These are phyloP conservation scores for Boletus sp. DNA, from an alignment of 1,284 basidiomycete species.

Conservation along the genomic window DNA sequence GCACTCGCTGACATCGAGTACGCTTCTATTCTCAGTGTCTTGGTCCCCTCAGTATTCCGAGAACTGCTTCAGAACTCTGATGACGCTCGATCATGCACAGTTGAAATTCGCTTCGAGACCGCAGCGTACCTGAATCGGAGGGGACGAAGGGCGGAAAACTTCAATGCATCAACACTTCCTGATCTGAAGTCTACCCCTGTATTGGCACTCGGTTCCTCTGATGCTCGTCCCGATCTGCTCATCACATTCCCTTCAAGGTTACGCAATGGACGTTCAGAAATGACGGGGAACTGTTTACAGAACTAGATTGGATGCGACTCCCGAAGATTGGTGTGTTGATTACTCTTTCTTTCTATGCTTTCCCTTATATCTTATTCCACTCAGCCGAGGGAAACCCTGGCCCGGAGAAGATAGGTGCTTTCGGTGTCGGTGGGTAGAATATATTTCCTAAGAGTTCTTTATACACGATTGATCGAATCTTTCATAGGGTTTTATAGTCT, in stretches of 20 bases:
- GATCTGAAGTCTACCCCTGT: constrained; percentile 3
- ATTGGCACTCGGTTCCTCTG: background rate
- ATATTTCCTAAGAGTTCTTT: background rate
- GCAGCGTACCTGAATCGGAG: background rate
- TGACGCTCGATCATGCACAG: background rate
- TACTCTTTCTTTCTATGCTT: constrained; percentile 32
- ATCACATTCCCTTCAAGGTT: background rate
- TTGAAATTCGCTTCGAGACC: constrained; percentile 4
- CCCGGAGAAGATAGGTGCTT: constrained; percentile 5
- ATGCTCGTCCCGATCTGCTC: background rate
- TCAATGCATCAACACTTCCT: background rate
- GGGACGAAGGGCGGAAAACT: background rate
- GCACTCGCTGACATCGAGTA: constrained; percentile 17
- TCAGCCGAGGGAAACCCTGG: constrained; percentile 3
- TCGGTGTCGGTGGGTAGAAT: constrained; percentile 10
- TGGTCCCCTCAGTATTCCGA: constrained; percentile 1
- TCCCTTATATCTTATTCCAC: background rate
- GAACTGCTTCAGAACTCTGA: constrained; percentile 8
- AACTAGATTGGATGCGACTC: background rate
- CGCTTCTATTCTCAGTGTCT: background rate
- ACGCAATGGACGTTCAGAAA: constrained; percentile 1
- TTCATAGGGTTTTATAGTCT: constrained; percentile 11
- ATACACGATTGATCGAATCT: background rate
- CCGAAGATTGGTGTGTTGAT: constrained; percentile 2
- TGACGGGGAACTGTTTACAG: background rate